Evolutionary conservation across 73 alveolate species (phyloP).

Genomic region (Paramecium biaurelia): DNA sequence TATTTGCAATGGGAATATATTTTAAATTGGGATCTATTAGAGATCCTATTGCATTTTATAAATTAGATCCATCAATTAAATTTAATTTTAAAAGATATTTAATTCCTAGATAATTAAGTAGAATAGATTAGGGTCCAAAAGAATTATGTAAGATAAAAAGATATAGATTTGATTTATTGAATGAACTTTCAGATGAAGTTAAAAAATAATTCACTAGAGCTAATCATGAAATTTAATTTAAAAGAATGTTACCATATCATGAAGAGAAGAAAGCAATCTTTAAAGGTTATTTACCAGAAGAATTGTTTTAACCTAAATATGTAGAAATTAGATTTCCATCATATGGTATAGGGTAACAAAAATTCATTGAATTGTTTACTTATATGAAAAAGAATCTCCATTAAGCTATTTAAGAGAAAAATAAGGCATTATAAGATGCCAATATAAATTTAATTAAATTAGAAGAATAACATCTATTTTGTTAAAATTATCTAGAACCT

Average conservation of each 20-base stretch:
- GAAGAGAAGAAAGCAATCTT: slow-evolving; percentile 52
- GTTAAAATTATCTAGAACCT: slow-evolving; percentile 37
- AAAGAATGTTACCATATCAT: slow-evolving; percentile 44
- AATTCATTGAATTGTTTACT: background rate
- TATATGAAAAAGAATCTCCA: slow-evolving; percentile 50
- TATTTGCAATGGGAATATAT: slow-evolving; percentile 30
- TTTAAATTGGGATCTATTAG: slow-evolving; percentile 50
- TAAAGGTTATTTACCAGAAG: slow-evolving; percentile 48
- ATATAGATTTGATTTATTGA: background rate
- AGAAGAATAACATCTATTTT: slow-evolving; percentile 30
- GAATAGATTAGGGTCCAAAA: background rate
- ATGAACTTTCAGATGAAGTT: slow-evolving; percentile 13
- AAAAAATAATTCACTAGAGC: slow-evolving; percentile 38
- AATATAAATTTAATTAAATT: slow-evolving; percentile 26
- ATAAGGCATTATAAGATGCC: slow-evolving; percentile 22
- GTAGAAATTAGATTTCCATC: background rate
- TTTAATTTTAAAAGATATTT: slow-evolving; percentile 60
- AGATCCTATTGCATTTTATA: slow-evolving; percentile 51
- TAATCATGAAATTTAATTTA: slow-evolving; percentile 52
- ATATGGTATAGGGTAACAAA: background rate
- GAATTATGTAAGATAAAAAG: slow-evolving; percentile 27
- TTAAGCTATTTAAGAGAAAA: slow-evolving; percentile 21
- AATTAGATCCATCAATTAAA: slow-evolving; percentile 55
- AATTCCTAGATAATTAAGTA: slow-evolving; percentile 26
- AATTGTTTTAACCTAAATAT: slow-evolving; percentile 14